phyloP scores from a whole-genome alignment of 2,329 filamentous ascomycete genomes.

The Knufia petricola region DNA sequence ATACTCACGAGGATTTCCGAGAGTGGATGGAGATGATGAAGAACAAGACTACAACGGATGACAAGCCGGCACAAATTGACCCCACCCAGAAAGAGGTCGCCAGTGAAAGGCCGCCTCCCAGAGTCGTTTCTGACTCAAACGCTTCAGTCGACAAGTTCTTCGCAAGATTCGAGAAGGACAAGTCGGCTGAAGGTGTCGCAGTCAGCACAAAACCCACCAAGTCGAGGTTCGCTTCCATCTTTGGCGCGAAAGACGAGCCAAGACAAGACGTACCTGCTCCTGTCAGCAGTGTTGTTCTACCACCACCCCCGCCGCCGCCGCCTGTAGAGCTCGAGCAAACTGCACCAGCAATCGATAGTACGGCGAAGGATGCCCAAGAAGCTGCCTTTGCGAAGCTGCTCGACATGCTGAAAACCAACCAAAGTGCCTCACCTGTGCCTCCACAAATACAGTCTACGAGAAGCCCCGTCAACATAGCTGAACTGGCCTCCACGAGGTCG shows the following conservation, averaged over 20 bases:
- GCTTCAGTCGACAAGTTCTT: conserved; percentile 24
- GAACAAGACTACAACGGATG: conserved; percentile 36
- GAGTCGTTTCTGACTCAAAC: conserved; percentile 18
- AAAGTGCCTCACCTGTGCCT: conserved; percentile 33
- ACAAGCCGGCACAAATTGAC: conserved; percentile 20
- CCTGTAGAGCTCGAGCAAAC: conserved; percentile 14
- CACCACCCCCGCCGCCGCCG: conserved; percentile 33
- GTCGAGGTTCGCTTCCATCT: conserved; percentile 80
- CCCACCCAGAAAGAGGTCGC: conserved; percentile 21
- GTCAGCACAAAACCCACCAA: conserved; percentile 54
- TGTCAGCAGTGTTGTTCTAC: conserved; percentile 21
- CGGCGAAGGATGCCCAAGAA: conserved; percentile 42
- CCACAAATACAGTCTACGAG: background rate
- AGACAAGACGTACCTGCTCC: conserved; percentile 22
- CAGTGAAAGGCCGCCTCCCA: conserved; percentile 29
- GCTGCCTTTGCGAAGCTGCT: conserved; percentile 77
- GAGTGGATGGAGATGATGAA: conserved; percentile 92
- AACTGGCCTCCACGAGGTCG: conserved; percentile 1
- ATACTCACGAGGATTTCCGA: conserved; percentile 85
- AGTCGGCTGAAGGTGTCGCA: conserved; percentile 32
- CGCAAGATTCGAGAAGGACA: conserved; percentile 18
- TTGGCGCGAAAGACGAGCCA: conserved; percentile 40
- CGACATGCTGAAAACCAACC: conserved; percentile 61
- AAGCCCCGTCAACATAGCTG: conserved; percentile 3
- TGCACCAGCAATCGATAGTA: conserved; percentile 43